phyloP scores from a whole-genome alignment of 768 basidiomycete species.

The Boletus reticuloceps region DNA sequence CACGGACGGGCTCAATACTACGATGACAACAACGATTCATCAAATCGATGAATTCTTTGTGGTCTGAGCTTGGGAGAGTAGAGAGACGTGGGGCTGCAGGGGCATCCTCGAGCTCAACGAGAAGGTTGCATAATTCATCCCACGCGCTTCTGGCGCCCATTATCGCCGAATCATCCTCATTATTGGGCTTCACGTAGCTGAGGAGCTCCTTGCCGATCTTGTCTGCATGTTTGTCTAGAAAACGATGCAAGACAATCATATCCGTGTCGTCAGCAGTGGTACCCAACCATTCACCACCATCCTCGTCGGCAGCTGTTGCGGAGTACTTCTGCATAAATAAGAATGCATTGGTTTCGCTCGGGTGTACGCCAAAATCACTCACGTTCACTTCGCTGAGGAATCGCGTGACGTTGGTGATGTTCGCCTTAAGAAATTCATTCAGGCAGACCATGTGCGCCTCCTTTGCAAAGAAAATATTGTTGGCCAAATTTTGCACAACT shows the following conservation, averaged over 20 bases:
- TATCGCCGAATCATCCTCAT: conserved; percentile 52
- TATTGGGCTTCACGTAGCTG: conserved; percentile 59
- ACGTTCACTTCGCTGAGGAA: conserved; percentile 79
- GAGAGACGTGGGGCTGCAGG: conserved; percentile 67
- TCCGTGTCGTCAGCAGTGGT: conserved; percentile 84
- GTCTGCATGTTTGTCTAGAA: conserved; percentile 81
- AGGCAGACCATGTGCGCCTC: conserved; percentile 82
- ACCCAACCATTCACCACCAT: conserved; percentile 68
- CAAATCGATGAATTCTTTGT: conserved; percentile 65
- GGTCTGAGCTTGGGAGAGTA: conserved; percentile 42
- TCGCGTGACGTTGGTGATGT: conserved; percentile 70
- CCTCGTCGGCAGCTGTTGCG: conserved; percentile 49
- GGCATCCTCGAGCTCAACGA: conserved; percentile 75
- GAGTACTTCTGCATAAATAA: conserved; percentile 40
- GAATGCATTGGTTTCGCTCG: not conserved
- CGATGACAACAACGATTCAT: conserved; percentile 62
- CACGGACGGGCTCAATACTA: conserved; percentile 57
- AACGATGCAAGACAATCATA: conserved; percentile 77
- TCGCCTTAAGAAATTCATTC: conserved; percentile 70
- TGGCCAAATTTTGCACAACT: conserved; percentile 90
- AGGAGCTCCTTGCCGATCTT: conserved; percentile 86
- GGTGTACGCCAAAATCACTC: conserved; percentile 15
- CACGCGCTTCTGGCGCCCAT: conserved; percentile 76
- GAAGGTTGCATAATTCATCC: conserved; percentile 74
- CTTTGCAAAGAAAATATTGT: conserved; percentile 92